These are phyloP conservation scores for Vigna hirtella DNA, from an alignment of 306 rosid species.

Conservation along the genomic window DNA sequence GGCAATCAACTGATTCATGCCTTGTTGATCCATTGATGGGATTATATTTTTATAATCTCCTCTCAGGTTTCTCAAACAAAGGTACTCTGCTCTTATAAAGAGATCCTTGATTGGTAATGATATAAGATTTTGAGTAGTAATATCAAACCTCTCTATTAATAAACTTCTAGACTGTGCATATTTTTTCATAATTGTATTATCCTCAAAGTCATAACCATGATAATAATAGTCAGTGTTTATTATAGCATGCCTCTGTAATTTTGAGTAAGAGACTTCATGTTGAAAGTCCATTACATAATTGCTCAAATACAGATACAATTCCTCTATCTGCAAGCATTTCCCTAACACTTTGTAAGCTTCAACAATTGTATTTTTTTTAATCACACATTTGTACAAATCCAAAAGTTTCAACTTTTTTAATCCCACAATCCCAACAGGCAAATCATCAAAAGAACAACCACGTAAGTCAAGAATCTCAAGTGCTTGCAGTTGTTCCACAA, in stretches of 20 bases:
- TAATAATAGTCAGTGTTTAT: not conserved
- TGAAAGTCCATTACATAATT: not conserved
- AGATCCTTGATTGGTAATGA: slow-evolving; percentile 4
- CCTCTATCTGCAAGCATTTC: slow-evolving; percentile 24
- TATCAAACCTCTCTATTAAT: not conserved
- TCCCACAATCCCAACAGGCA: not conserved
- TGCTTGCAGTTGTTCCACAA: not conserved
- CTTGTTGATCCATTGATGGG: slow-evolving; percentile 32
- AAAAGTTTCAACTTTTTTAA: slow-evolving; percentile 25
- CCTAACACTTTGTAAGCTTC: slow-evolving; percentile 31
- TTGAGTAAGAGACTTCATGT: not conserved
- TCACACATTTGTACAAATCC: not conserved
- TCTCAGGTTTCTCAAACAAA: not conserved
- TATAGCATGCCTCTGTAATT: not conserved
- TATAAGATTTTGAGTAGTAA: not conserved
- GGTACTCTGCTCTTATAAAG: slow-evolving; percentile 6
- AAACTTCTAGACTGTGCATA: not conserved
- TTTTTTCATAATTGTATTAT: too few species aligned
- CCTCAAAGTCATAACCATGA: too few species aligned
- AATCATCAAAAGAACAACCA: slow-evolving; percentile 1
- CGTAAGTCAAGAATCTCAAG: slow-evolving; percentile 40
- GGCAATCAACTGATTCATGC: slow-evolving; percentile 29
- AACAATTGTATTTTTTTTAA: not conserved
- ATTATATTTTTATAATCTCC: slow-evolving; percentile 37
- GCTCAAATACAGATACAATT: slow-evolving; percentile 1